Evolutionary conservation across 2,329 filamentous ascomycete genomes (phyloP).

Genomic region (Aureobasidium sp.): DNA sequence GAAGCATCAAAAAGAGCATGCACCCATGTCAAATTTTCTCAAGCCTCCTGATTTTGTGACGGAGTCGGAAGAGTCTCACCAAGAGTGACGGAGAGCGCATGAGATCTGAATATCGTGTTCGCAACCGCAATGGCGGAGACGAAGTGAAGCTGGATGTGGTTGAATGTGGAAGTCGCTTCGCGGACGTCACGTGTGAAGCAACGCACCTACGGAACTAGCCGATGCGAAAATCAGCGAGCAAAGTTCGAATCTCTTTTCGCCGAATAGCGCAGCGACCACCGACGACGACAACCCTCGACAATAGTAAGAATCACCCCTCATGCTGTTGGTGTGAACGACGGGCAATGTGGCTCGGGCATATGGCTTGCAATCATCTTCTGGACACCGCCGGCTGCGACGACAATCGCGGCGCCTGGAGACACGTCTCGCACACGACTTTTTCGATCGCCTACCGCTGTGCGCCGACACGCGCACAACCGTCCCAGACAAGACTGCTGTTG

Average conservation of each 20-base stretch:
- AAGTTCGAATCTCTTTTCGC: background rate
- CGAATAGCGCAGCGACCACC: slow-evolving; percentile 5
- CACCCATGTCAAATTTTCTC: too few species aligned
- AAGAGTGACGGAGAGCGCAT: too few species aligned
- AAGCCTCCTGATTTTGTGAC: too few species aligned
- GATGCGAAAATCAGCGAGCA: background rate
- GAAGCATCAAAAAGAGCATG: too few species aligned
- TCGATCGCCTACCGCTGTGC: background rate
- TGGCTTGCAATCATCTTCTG: slow-evolving; percentile 2
- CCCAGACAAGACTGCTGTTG: background rate
- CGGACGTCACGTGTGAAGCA: background rate
- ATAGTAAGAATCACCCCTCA: slow-evolving; percentile 3
- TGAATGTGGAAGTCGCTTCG: background rate
- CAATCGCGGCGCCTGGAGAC: background rate
- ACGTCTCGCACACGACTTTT: background rate
- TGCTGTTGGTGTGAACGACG: background rate
- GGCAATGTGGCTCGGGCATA: background rate
- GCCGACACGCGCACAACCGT: background rate
- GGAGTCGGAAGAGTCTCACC: too few species aligned
- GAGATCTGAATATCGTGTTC: too few species aligned
- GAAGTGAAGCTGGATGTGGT: background rate
- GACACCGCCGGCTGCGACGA: slow-evolving; percentile 1
- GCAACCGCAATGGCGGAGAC: too few species aligned
- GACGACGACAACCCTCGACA: slow-evolving; percentile 7
- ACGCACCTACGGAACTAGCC: background rate